A percentile compares a stretch with the other conserved stretches of the same genome.
Evolutionary conservation across 2,329 filamentous ascomycete genomes (phyloP).

Genomic region (Nigrospora oryzae): DNA sequence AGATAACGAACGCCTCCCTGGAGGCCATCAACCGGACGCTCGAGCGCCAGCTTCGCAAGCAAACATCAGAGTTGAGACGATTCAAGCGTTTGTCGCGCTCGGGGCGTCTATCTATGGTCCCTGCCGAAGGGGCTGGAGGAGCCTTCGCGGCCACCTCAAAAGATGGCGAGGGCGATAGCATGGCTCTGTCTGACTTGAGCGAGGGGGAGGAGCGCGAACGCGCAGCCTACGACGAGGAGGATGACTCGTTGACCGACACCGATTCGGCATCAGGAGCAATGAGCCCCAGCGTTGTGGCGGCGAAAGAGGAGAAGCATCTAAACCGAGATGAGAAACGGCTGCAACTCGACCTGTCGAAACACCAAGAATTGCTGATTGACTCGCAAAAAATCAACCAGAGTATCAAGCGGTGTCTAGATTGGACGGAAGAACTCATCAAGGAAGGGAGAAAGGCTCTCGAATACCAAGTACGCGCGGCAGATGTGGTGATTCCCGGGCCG

Average conservation of each 20-base stretch:
- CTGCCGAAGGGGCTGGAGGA: constrained; percentile 32
- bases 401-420: constrained; percentile 78
- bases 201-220: constrained; percentile 29
- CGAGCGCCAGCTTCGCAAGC: constrained; percentile 84
- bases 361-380: constrained; percentile 80
- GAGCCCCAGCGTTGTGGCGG: constrained; percentile 29
- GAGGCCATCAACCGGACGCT: constrained; percentile 91
- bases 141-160: constrained; percentile 33
- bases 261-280: constrained; percentile 27
- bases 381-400: constrained; percentile 95
- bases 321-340: constrained; percentile 73
- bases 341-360: constrained; percentile 77
- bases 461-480: constrained; percentile 70
- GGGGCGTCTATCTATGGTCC: constrained; percentile 47
- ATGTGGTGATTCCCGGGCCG: constrained; percentile 68
- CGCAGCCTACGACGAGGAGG: constrained; percentile 35
- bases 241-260: constrained; percentile 39
- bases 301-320: constrained; percentile 44
- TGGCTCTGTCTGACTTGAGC: constrained; percentile 41
- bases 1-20: constrained; percentile 93
- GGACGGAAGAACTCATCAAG: constrained; percentile 83
- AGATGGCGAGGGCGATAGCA: constrained; percentile 28
- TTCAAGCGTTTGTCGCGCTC: constrained; percentile 80
- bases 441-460: constrained; percentile 82
- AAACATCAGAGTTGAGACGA: constrained; percentile 78